Evolutionary conservation across 345 rosid genomes (phyloP), one percentile per base, ranked within the genome.

Genomic region (Toxicodendron radicans): DNA sequence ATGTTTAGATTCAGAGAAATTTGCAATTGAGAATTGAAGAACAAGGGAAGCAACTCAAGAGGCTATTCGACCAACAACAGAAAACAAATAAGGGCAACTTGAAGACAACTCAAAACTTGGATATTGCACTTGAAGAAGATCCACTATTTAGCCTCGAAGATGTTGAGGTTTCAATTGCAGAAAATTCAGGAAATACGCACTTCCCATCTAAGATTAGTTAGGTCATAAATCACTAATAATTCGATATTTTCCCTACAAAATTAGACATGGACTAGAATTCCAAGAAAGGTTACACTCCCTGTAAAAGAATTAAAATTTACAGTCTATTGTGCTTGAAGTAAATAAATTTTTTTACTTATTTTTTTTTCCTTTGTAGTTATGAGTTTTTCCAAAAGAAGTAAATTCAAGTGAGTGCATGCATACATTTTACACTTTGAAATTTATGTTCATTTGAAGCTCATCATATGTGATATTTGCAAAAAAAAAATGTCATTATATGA

Each of bases 11-110:
- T 78, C 99, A 91, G 70, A 79, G 95, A 80, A 88, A 81, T 73
- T 79, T 95, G 65, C 99, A 95, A 64, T 17, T 93, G 77, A 70
- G 81, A 51, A 95, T 93, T 51, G 99, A 95, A 85, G 98, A 90
- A 71, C 99, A 95, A 80, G 94, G 96, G 45, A 86, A 71, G 81
- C 89, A 91, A 20, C 89, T 95, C 18, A 87, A 85, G 83, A 84
- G 73, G 82, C 87, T 95, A 96, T 87, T 95, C 68, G 96, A 91
- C 60, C 89, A 89, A 72, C 99, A 93, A 70, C 92, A 86, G 61
- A 86, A 83, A 75, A 78, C 83, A 41, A 88, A 70, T 21, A 81
- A 83, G 51, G 73, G 78, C 72, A 81, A 76, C 51, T 45, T 78
- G 53, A 83, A 79, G 72, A 83, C 78, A 72, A 75, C 63, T 53